Evolutionary conservation across 2,329 filamentous ascomycete species (phyloP).

Genomic region (Byssochlamys sp.): DNA sequence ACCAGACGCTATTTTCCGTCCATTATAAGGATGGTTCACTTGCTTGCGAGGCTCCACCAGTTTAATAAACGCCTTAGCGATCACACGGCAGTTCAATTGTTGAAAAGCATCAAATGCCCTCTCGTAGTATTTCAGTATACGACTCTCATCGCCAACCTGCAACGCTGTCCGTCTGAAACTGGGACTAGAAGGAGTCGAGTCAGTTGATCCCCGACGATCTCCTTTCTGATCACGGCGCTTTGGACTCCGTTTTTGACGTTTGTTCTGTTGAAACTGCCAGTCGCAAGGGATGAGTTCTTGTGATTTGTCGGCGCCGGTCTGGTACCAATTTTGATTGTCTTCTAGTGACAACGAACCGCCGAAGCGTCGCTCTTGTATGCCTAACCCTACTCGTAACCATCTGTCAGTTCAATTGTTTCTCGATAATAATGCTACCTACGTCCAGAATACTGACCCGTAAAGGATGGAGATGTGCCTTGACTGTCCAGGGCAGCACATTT

Average conservation of each 20-base stretch:
- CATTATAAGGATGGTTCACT: conserved; percentile 37
- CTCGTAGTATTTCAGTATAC: conserved; percentile 26
- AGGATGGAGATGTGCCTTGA: conserved; percentile 13
- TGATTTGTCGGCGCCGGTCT: conserved; percentile 2
- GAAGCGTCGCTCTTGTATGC: conserved; percentile 2
- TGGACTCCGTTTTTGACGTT: conserved; percentile 5
- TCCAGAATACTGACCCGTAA: conserved; percentile 13
- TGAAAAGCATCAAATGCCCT: conserved; percentile 31
- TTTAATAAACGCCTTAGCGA: conserved; percentile 36
- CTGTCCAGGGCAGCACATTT: conserved; percentile 15
- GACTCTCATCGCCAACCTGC: conserved; percentile 18
- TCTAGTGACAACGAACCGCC: conserved; percentile 5
- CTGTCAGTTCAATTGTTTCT: not conserved
- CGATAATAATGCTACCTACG: not conserved
- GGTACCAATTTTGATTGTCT: conserved; percentile 15
- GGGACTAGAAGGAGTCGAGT: conserved; percentile 19
- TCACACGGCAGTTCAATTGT: conserved; percentile 33
- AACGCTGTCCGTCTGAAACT: conserved; percentile 13
- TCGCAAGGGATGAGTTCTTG: conserved; percentile 7
- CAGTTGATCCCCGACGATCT: conserved; percentile 14
- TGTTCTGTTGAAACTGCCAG: conserved; percentile 8
- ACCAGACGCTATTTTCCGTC: conserved; percentile 16
- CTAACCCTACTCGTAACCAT: not conserved
- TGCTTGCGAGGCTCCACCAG: conserved; percentile 37
- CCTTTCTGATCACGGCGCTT: conserved; percentile 3